Evolutionary conservation across 2,329 filamentous ascomycete species (phyloP), one percentile per base, ranked within the genome.

Genomic region (Claviceps arundinis): DNA sequence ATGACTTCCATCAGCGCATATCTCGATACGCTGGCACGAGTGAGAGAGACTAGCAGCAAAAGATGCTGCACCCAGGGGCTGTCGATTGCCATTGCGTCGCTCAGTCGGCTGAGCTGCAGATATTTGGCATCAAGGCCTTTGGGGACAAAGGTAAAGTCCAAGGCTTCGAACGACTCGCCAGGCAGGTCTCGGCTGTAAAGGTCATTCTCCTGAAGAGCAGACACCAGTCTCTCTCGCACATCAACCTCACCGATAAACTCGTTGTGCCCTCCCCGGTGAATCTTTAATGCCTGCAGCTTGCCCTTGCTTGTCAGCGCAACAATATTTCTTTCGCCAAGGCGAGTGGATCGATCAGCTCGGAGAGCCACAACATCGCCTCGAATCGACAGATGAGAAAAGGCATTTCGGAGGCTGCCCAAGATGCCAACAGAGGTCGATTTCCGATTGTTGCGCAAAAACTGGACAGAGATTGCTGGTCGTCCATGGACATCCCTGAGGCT

Each of bases 401-500:
- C 85, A 60, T 85, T 83, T 58, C 85, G 86, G 57, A 95, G 77
- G 62, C 86, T 90, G 54, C 87, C 88, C 56, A 96, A 83, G 55
- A 95, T 76, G 17, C 89, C 85, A 50, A 80, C 74, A 5, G 73
- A 72, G 16, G 73, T 70, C 14, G 77, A 73, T 3, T 78, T 75
- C 26, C 78, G 69, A 51, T 73, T 77, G 48, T 75, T 81, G 53
- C 81, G 83, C 50, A 98, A 71, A 58, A 90, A 87, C 58, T 89
- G 86, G 0, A 87, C 82, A 13, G 81, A 81, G 49, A 98, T 84
- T 43, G 80, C 78, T 3, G 91, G 87, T 61, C 89, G 85, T 24
- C 93, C 93, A 66, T 96, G 89, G 44, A 82, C 73, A 66, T 98
- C 91, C 60, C 89, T 81, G 16, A 97, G 76, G 50, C 81, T 89